Base-by-base conservation (phyloP, 140 eudicot species). In the Flaveria floridana region DNA sequence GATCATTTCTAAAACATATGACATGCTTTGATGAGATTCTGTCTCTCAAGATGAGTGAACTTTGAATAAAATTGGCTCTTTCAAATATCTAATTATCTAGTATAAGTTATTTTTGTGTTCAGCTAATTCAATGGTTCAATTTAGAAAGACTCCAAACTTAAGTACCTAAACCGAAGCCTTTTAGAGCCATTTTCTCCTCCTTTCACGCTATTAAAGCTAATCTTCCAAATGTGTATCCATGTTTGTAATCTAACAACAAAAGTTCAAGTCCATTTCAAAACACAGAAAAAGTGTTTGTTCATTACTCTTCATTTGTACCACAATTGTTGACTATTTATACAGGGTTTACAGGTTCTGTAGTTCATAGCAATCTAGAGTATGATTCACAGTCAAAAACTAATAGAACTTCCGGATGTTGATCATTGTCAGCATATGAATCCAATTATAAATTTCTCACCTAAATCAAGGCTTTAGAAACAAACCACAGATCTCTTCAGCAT, bases 391-490 rank as follows among this genome's bases (percentile, higher is more conserved):
- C 21, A 52, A 52, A 10, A 19, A 52, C 23, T n/a, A 52, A 52
- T 52, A 52, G 7, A 51, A 51, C 1, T 51, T 51, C 10, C 0
- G 21, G 2, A 57, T 19, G 64, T 57, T 19, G 64, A 20, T 7
- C 2, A 13, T 57, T 20, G 64, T 20, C 30, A 20, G 23, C 10
- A 57, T 57, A 57, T 19, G 64, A 19, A 57, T 57, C 64, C 64
- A 57, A 19, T 20, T 57, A 28, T 9, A 34, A 46, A 16, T 64
- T 46, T 34, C 41, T 34, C 41, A 18, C 72, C 79, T 75, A 75
- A 47, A 62, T 63, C 37, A 65, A 50, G 65, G 65, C 55, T 75
- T 64, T 23, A 15, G 15, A 42, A 44, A n/a, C 46, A 74, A 61
- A 73, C 41, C 21, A 5, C 62, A 55, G 13, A 14, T 10, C 19